Percentiles rank a stretch among this genome's conserved stretches.
phyloP scores from a whole-genome alignment of 768 basidiomycete species.

The Cystobasidium tubakii region DNA sequence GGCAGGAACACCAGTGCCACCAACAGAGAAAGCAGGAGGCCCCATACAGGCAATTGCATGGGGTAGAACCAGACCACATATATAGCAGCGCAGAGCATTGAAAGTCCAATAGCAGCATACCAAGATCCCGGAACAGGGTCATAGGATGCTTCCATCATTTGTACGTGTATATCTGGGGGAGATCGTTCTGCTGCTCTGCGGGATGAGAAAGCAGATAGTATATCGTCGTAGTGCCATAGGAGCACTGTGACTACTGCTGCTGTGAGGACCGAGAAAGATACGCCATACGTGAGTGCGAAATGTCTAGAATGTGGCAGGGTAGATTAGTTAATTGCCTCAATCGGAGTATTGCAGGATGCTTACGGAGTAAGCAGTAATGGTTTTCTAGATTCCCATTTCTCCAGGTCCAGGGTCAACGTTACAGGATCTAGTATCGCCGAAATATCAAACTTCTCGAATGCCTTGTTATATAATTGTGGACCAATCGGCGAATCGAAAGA shows the following conservation, averaged over 20 bases:
- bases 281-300: constrained; percentile 45
- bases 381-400: constrained; percentile 39
- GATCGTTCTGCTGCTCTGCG: neutral
- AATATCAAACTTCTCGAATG: constrained; percentile 46
- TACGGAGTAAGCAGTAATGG: constrained; percentile 46
- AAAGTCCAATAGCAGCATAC: constrained; percentile 38
- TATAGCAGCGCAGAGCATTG: constrained; percentile 39
- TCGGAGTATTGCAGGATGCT: constrained; percentile 23
- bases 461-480: constrained; percentile 45
- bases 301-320: too few relatives aligned
- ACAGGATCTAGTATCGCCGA: constrained; percentile 43
- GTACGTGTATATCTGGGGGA: constrained; percentile 40
- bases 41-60: constrained; percentile 47
- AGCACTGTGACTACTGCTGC: constrained; percentile 43
- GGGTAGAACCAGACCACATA: constrained; percentile 41
- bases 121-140: constrained; percentile 37
- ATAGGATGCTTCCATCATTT: constrained; percentile 28
- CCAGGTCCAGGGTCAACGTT: constrained; percentile 45
- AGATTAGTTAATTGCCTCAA: too few relatives aligned
- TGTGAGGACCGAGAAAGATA: constrained; percentile 46
- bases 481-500: constrained; percentile 44
- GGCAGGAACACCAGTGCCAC: constrained; percentile 44
- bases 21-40: constrained; percentile 42
- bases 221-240: constrained; percentile 45
- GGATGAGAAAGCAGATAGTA: constrained; percentile 39